Conservation (phyloP, 1,284 basidiomycete species). For the Rhodotorula sp. region DNA sequence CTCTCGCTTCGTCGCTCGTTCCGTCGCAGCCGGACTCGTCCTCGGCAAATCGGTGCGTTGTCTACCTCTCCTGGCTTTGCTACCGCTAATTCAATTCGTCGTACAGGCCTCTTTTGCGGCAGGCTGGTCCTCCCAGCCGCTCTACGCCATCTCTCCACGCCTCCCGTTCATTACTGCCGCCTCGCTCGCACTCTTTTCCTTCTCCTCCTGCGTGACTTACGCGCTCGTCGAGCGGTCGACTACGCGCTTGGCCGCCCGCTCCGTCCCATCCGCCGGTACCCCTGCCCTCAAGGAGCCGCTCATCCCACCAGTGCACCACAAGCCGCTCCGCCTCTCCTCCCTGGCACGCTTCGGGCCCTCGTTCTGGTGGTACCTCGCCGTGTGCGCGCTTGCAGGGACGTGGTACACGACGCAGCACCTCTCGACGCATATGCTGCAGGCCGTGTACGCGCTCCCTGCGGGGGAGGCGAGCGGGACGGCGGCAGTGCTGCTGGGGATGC, state of each 20-base stretch:
- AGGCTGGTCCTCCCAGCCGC: slow-evolving; percentile 18
- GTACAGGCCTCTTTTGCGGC: slow-evolving; percentile 20
- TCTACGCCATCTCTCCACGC: slow-evolving; percentile 26
- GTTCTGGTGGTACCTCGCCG: slow-evolving; percentile 30
- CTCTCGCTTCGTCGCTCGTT: slow-evolving; percentile 19
- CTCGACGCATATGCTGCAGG: slow-evolving; percentile 23
- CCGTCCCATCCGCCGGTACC: background rate
- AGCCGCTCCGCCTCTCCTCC: slow-evolving; percentile 1
- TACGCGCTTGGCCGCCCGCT: background rate
- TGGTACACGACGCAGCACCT: slow-evolving; percentile 38
- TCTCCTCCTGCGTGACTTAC: slow-evolving; percentile 25
- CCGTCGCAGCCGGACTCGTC: slow-evolving; percentile 26
- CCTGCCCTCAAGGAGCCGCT: background rate
- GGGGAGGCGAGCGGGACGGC: slow-evolving; percentile 14
- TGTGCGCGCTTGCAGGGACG: slow-evolving; percentile 28
- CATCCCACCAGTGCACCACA: background rate
- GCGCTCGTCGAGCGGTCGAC: slow-evolving; percentile 11
- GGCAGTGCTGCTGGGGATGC: slow-evolving; percentile 14
- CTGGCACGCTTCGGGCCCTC: slow-evolving; percentile 17
- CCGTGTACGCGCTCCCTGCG: slow-evolving; percentile 19
- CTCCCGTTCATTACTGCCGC: slow-evolving; percentile 27
- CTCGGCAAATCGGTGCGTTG: slow-evolving; percentile 27
- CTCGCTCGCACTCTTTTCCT: slow-evolving; percentile 22
- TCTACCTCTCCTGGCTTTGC: too few species aligned
- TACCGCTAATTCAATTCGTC: background rate